Percentiles rank a stretch among this genome's conserved stretches.
Evolutionary conservation across 2,329 filamentous ascomycete genomes (phyloP).

Genomic region (Diaporthe humulicola): DNA sequence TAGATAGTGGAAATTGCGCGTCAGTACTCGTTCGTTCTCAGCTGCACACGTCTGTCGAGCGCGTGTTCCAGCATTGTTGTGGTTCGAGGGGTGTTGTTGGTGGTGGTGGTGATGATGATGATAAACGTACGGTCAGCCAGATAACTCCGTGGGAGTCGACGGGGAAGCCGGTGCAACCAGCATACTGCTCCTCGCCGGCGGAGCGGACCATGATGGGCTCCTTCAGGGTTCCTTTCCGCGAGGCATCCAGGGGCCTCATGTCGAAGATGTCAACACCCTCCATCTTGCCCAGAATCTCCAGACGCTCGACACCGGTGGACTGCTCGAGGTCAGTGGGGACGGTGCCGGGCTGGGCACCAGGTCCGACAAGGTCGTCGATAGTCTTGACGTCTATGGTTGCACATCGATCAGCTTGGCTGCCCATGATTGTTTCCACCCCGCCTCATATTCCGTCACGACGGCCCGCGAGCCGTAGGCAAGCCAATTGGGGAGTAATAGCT

Average conservation of each 20-base stretch:
- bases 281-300: slow-evolving; percentile 99
- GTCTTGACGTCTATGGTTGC: slow-evolving; percentile 79
- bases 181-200: slow-evolving; percentile 95
- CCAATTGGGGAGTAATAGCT: background rate
- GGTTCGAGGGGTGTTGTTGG: background rate
- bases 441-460: background rate
- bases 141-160: slow-evolving; percentile 91
- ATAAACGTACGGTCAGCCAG: slow-evolving; percentile 85
- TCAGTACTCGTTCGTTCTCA: slow-evolving; percentile 11
- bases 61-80: background rate
- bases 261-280: slow-evolving; percentile 98
- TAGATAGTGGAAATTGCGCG: slow-evolving; percentile 50
- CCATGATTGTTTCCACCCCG: background rate
- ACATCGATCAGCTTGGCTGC: slow-evolving; percentile 39
- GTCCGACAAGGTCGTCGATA: slow-evolving; percentile 85
- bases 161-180: slow-evolving; percentile 94
- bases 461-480: background rate
- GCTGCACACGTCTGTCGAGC: background rate
- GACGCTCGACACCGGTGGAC: slow-evolving; percentile 95
- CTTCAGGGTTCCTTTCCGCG: slow-evolving; percentile 87
- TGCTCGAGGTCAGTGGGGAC: slow-evolving; percentile 96
- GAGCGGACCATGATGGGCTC: slow-evolving; percentile 93
- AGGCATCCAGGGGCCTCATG: slow-evolving; percentile 95
- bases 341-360: slow-evolving; percentile 85
- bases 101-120: background rate